Conservation (phyloP, 306 rosid species). For the Malus asiatica region DNA sequence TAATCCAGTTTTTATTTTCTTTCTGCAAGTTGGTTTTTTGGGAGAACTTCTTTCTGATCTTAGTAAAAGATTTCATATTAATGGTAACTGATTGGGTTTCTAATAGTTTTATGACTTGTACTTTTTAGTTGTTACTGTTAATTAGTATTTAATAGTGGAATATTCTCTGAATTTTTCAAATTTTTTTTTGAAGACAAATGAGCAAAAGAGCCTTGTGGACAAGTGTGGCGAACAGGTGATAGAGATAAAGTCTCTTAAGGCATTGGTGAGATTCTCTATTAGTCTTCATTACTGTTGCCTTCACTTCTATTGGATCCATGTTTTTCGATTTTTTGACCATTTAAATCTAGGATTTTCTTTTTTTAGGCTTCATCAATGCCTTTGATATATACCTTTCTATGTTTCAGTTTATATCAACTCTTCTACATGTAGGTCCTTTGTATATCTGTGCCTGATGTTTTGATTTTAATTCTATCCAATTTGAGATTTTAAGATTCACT, state of each 20-base stretch:
- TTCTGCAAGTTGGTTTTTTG: background rate
- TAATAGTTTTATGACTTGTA: background rate
- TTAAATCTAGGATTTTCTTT: background rate
- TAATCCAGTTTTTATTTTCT: background rate
- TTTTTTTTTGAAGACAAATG: constrained; percentile 45
- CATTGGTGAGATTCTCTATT: constrained; percentile 41
- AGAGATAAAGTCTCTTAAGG: constrained; percentile 70
- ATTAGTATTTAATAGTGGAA: background rate
- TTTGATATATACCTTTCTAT: background rate
- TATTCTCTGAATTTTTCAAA: constrained; percentile 4
- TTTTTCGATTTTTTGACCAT: background rate
- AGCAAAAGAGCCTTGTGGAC: constrained; percentile 44
- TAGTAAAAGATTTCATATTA: background rate
- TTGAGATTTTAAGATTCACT: background rate
- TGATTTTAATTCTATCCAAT: background rate
- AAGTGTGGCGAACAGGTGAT: constrained; percentile 55
- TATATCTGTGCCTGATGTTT: background rate
- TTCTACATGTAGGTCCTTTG: background rate
- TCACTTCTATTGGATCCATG: constrained; percentile 1
- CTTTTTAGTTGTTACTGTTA: background rate
- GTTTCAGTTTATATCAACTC: background rate
- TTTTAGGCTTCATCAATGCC: background rate
- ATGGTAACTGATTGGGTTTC: background rate
- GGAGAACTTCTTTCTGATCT: background rate
- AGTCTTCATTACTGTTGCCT: background rate